Conservation (phyloP, 345 rosid species). For the Melaleuca quinquenervia region DNA sequence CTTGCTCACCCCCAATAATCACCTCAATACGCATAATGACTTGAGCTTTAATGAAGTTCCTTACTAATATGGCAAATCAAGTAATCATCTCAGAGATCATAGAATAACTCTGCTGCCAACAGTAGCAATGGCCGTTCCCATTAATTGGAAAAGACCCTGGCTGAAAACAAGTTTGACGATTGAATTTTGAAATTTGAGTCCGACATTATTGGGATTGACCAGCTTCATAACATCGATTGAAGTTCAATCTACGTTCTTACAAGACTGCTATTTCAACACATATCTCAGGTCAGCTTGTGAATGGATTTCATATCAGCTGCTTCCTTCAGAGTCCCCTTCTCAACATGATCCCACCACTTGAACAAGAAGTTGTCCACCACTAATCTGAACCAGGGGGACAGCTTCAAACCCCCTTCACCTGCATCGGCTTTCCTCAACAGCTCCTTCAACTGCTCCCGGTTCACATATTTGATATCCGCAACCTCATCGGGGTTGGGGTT, state of each 20-base stretch:
- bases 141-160: neutral
- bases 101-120: neutral
- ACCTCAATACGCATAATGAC: neutral
- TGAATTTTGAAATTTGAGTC: neutral
- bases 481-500: constrained; percentile 91
- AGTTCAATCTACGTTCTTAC: neutral
- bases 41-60: neutral
- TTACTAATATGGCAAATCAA: neutral
- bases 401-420: constrained; percentile 71
- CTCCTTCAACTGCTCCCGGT: constrained; percentile 72
- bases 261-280: neutral
- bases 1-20: too few species aligned
- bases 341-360: constrained; percentile 93
- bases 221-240: neutral
- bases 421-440: constrained; percentile 80
- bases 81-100: neutral
- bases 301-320: constrained; percentile 60
- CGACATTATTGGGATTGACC: neutral
- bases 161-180: neutral
- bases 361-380: constrained; percentile 89
- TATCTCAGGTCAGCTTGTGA: constrained; percentile 46
- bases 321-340: constrained; percentile 63
- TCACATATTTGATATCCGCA: constrained; percentile 69
- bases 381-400: constrained; percentile 94
- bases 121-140: neutral